Conservation (phyloP, 2,329 filamentous ascomycete species). For the Fusarium sp. region DNA sequence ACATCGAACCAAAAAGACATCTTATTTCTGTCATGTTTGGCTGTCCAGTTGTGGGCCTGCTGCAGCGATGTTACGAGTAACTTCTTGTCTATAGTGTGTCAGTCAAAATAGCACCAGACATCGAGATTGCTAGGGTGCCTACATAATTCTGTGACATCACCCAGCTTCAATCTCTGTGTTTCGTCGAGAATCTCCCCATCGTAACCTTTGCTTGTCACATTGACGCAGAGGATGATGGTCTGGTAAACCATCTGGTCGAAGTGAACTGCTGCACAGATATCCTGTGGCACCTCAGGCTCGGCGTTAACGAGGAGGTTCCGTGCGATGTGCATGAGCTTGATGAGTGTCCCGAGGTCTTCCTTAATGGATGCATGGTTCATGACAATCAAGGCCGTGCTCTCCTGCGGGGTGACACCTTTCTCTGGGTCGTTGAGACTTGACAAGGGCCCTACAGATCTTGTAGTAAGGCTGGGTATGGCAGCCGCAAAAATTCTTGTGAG, state of each 20-base stretch:
- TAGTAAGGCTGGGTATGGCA: slow-evolving; percentile 72
- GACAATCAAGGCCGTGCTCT: slow-evolving; percentile 74
- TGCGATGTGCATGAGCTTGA: slow-evolving; percentile 77
- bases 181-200: slow-evolving; percentile 75
- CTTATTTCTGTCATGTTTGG: slow-evolving; percentile 78
- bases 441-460: slow-evolving; percentile 70
- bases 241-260: slow-evolving; percentile 78
- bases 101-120: neutral
- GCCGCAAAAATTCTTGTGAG: slow-evolving; percentile 73
- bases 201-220: slow-evolving; percentile 77
- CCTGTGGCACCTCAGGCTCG: slow-evolving; percentile 75
- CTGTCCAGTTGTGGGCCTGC: slow-evolving; percentile 78
- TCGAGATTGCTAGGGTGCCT: slow-evolving; percentile 49
- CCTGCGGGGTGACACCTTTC: slow-evolving; percentile 71
- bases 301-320: slow-evolving; percentile 75
- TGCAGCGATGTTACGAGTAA: slow-evolving; percentile 76
- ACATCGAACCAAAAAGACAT: slow-evolving; percentile 79
- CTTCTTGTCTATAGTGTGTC: slow-evolving; percentile 70
- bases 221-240: slow-evolving; percentile 75
- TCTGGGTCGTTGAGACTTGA: slow-evolving; percentile 68
- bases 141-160: slow-evolving; percentile 77
- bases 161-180: slow-evolving; percentile 68
- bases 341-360: slow-evolving; percentile 74
- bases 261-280: slow-evolving; percentile 74
- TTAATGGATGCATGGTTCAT: slow-evolving; percentile 73